Percentiles rank a stretch among this genome's conserved stretches.
phyloP scores from a whole-genome alignment of 257 asterid species.

The Solanum megistacrolobum region DNA sequence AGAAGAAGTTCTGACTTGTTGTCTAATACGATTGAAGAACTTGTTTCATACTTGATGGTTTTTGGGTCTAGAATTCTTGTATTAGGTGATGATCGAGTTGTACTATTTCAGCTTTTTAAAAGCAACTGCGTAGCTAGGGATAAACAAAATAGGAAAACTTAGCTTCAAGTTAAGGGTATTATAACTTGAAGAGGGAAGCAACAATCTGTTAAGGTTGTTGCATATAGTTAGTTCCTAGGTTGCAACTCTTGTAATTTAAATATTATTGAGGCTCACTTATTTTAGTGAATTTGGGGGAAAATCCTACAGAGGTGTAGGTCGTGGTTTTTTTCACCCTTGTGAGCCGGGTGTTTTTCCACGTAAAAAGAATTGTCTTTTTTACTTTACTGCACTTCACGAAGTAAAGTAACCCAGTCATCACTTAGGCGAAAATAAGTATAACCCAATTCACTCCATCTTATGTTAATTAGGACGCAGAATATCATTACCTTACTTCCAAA shows the following conservation, averaged over 20 bases:
- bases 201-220: neutral
- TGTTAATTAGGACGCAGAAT: neutral
- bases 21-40: neutral
- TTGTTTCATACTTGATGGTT: neutral
- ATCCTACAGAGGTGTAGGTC: neutral
- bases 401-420: neutral
- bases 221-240: neutral
- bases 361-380: neutral
- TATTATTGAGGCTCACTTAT: neutral
- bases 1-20: neutral
- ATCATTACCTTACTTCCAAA: neutral
- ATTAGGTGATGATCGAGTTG: neutral
- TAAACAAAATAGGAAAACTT: neutral
- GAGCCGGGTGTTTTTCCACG: neutral
- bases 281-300: neutral
- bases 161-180: neutral
- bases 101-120: neutral
- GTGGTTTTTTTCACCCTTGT: neutral
- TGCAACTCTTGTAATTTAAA: neutral
- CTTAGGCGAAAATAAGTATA: neutral
- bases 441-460: neutral
- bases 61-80: neutral
- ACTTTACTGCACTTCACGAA: neutral
- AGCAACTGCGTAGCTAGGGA: neutral
- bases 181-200: neutral